Evolutionary conservation across 176 grass and related monocot species (phyloP), one percentile per base, ranked within the genome.

Genomic region (Eragrostis curvula): DNA sequence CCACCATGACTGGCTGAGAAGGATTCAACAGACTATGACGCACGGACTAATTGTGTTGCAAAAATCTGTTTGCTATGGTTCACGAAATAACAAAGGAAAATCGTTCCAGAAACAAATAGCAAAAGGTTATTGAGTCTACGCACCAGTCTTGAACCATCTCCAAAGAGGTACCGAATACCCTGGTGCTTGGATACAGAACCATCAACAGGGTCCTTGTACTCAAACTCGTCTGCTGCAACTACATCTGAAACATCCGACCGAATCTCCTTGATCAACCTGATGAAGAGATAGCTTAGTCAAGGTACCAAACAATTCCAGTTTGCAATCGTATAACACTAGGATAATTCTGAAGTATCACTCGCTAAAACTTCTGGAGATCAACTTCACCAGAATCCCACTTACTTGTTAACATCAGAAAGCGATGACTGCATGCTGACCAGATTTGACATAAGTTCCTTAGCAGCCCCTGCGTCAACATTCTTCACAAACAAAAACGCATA

Each of bases 121-220:
- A 83, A 13, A 44, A 61, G 11, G 71, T 17, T 50, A 17, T 27
- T 58, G 9, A 44, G 7, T 59, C 64, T 59, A 63, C 81, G 6
- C 92, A 99, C 96, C 90, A 99, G 81, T 68, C 96, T 77, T 23
- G 96, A 99, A 85, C 96, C 96, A 87, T 99, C 96, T 58, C 84
- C 79, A 0, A 99, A 99, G 85, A 99, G 89, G 64, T 93, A 99
- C 2, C 93, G 85, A 77, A 99, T 92, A 51, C 96, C 93, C 89
- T 99, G 96, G 74, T 99, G 85, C 83, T 92, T 93, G 53, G 93
- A 92, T 64, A 99, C 70, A 81, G 96, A 99, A 39, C 91, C 93
- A 85, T 99, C 96, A 44, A 99, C 93, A 82, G 96, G 96, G 90
- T 99, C 96, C 85, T 93, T 99, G 66, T 99, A 99, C 79, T 96